Percentiles rank a stretch among this genome's conserved stretches.
These are phyloP conservation scores for Fraxinus paxiana DNA, from an alignment of 305 asterid genomes.

Conservation along the genomic window DNA sequence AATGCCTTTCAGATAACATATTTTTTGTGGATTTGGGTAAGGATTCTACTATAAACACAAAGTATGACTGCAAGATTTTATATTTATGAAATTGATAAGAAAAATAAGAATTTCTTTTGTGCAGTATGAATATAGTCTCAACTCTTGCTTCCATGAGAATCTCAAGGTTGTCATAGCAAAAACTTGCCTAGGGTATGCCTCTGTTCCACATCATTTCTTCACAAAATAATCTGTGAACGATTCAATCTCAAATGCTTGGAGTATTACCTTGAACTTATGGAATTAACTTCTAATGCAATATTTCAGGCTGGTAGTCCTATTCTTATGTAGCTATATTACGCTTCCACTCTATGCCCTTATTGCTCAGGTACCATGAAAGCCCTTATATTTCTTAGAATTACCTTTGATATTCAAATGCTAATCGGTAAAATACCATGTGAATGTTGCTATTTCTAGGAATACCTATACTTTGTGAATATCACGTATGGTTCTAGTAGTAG, in stretches of 20 bases:
- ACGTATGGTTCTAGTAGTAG: neutral
- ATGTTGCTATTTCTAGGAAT: neutral
- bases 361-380: conserved; percentile 52
- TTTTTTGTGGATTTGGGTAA: conserved; percentile 93
- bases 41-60: conserved; percentile 19
- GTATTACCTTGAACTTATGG: conserved; percentile 4
- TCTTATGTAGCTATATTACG: conserved; percentile 83
- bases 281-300: conserved; percentile 10
- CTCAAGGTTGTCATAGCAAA: conserved; percentile 48
- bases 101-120: conserved; percentile 7
- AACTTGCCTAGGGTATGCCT: conserved; percentile 61
- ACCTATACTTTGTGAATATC: neutral
- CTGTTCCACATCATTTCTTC: conserved; percentile 8
- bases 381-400: neutral
- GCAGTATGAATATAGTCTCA: conserved; percentile 63
- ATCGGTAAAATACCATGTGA: neutral
- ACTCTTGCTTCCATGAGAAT: conserved; percentile 73
- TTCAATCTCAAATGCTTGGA: neutral
- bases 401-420: neutral
- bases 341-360: conserved; percentile 88
- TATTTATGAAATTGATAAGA: neutral
- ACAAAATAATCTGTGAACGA: neutral
- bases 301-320: conserved; percentile 62
- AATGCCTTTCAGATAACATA: conserved; percentile 80
- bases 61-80: neutral